Percentiles rank a stretch among this genome's conserved stretches.
phyloP scores from a whole-genome alignment of 2,329 filamentous ascomycete species.

The Scedosporium minutisporum region DNA sequence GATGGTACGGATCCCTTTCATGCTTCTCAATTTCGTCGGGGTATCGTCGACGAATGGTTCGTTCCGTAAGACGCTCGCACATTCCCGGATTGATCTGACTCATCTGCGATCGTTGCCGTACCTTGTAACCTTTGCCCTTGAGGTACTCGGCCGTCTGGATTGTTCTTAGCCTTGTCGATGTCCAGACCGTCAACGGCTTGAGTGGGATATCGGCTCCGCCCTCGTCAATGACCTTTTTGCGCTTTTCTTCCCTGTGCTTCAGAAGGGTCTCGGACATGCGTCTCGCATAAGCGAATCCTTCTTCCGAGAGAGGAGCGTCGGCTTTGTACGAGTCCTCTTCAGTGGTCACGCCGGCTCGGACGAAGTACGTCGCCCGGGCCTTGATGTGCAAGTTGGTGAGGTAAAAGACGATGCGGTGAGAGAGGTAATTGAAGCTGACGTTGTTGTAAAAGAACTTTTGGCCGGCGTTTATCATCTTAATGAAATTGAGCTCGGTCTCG shows the following conservation, averaged over 20 bases:
- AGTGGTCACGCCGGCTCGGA: constrained; percentile 73
- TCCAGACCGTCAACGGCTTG: constrained; percentile 85
- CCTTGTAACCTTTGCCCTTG: constrained; percentile 69
- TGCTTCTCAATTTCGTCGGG: constrained; percentile 90
- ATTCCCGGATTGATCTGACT: constrained; percentile 95
- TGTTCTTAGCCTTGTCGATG: constrained; percentile 80
- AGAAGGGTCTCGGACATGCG: constrained; percentile 81
- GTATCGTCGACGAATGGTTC: constrained; percentile 68
- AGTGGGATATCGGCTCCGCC: constrained; percentile 59
- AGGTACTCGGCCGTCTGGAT: constrained; percentile 82
- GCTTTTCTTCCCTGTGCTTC: constrained; percentile 75
- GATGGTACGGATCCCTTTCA: constrained; percentile 90
- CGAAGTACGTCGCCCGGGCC: constrained; percentile 86
- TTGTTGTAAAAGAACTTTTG: constrained; percentile 93
- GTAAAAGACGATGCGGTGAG: constrained; percentile 96
- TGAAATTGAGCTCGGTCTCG: constrained; percentile 87
- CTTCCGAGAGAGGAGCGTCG: constrained; percentile 72
- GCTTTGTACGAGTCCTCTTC: constrained; percentile 88
- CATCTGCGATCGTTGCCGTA: constrained; percentile 90
- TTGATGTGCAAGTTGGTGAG: constrained; percentile 97
- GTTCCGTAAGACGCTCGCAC: constrained; percentile 86
- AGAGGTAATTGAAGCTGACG: constrained; percentile 90
- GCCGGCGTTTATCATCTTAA: constrained; percentile 99
- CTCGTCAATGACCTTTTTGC: constrained; percentile 55
- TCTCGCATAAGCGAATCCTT: constrained; percentile 70